phyloP scores from a whole-genome alignment of 208 protist genomes.

The Vickermania spadyakhi region DNA sequence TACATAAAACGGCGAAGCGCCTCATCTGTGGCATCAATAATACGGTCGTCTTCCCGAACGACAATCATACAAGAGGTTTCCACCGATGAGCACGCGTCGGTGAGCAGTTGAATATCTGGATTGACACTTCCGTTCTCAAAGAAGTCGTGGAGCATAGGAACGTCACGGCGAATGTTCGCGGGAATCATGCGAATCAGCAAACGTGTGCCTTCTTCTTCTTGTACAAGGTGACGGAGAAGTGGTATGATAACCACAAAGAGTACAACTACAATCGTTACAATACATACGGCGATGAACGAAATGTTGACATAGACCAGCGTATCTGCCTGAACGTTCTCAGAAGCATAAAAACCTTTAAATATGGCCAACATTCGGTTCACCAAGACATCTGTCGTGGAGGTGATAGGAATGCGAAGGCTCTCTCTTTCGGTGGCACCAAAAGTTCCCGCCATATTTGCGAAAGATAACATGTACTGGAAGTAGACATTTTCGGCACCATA shows the following conservation, averaged over 20 bases:
- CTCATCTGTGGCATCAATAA: conserved; percentile 7
- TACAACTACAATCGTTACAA: conserved; percentile 3
- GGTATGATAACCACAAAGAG: conserved; percentile 1
- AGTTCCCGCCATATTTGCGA: conserved; percentile 1
- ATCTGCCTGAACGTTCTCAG: background rate
- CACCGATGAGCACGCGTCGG: background rate
- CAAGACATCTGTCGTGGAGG: background rate
- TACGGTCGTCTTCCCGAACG: background rate
- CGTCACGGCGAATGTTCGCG: conserved; percentile 9
- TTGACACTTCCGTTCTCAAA: conserved; percentile 3
- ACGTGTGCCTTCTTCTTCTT: conserved; percentile 10
- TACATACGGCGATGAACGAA: background rate
- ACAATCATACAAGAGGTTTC: background rate
- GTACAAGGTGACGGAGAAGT: conserved; percentile 3
- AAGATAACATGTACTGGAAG: conserved; percentile 5
- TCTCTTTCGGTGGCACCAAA: background rate
- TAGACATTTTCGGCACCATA: conserved; percentile 10
- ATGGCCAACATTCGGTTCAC: background rate
- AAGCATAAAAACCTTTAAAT: background rate
- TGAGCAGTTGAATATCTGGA: background rate
- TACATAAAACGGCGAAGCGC: conserved; percentile 20
- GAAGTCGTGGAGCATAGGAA: conserved; percentile 19
- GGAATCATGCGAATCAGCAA: conserved; percentile 22
- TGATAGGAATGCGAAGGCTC: background rate
- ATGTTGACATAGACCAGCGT: background rate